Base-by-base conservation (phyloP, 176 grass and related monocot genomes). In the Saccharum spontaneum region DNA sequence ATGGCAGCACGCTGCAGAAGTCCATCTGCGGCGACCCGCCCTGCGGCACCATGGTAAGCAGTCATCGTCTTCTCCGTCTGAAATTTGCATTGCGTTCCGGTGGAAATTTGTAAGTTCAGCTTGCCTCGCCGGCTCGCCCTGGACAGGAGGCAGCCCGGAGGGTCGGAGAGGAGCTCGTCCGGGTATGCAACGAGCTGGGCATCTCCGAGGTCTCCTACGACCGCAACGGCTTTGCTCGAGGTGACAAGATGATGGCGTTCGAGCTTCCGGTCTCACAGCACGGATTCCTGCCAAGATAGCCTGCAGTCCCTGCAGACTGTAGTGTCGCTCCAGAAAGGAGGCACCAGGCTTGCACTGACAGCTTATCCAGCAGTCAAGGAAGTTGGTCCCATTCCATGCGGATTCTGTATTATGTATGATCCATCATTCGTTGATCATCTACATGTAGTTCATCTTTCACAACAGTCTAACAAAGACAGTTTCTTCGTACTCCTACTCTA, bases 131-230 rank as follows among this genome's bases (percentile, higher is more conserved):
- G 26, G 59, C 59, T 61, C 59, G 59, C 14, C 63, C 26, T 33
- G 26, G 0, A 34, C 82, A 98, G 96, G 91, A 95, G 82, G 93
- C 96, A 4, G 80, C 93, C 38, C 87, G 87, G 50, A 92, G 78
- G 76, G 89, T 98, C 13, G 93, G 96, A 20, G 93, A 95, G 75
- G 93, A 90, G 80, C 83, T 98, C 13, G 83, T 95, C 23, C 84
- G 87, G 84, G 77, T 83, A 10, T 94, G 93, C 70, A 57, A 82
- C 70, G 89, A 94, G 68, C 63, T 95, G 74, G 88, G 90, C 26
- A 86, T 98, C 49, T 83, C 80, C 8, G 89, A 95, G 90, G 75
- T 95, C 52, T 98, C 85, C 74, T 98, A 98, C n/a, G 96, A 95
- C 24, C 87, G 89, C 69, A 98, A 98, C 39, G 87, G 91, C 28